Conservation (phyloP, 257 asterid species). For the Jasminum sambac region DNA sequence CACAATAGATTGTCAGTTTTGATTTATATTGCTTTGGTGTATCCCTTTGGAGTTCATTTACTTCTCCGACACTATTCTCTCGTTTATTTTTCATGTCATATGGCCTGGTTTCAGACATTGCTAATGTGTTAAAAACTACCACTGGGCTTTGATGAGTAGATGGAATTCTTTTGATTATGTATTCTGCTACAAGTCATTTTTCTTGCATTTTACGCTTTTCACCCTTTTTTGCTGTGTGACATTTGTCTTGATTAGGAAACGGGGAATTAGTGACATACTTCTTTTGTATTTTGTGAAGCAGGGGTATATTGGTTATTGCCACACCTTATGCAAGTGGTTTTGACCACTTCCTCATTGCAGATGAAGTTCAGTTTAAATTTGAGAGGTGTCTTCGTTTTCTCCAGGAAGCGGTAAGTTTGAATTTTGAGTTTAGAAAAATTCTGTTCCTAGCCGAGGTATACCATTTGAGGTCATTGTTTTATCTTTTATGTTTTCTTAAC, state of each 20-base stretch:
- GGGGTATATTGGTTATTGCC: slow-evolving; percentile 85
- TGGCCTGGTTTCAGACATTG: slow-evolving; percentile 1
- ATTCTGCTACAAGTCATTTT: slow-evolving; percentile 10
- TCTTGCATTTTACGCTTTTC: neutral
- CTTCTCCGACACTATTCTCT: neutral
- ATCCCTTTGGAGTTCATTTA: slow-evolving; percentile 9
- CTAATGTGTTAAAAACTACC: neutral
- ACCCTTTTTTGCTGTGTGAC: neutral
- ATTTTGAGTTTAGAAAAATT: slow-evolving; percentile 18
- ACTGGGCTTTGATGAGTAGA: neutral
- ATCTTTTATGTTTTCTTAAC: neutral
- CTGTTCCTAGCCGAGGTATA: slow-evolving; percentile 12
- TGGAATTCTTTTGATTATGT: neutral
- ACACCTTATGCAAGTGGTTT: slow-evolving; percentile 97
- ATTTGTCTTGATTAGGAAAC: slow-evolving; percentile 18
- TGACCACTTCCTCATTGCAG: slow-evolving; percentile 91
- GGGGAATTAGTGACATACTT: slow-evolving; percentile 24
- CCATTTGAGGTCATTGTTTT: slow-evolving; percentile 26
- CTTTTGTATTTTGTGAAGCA: slow-evolving; percentile 40
- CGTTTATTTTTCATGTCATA: slow-evolving; percentile 13
- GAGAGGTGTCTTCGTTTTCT: slow-evolving; percentile 81
- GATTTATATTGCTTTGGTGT: neutral
- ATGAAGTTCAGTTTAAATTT: slow-evolving; percentile 86
- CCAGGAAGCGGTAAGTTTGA: slow-evolving; percentile 62
- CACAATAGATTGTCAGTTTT: neutral